Conservation (phyloP, 2,329 filamentous ascomycete genomes). For the Seiridium cupressi region DNA sequence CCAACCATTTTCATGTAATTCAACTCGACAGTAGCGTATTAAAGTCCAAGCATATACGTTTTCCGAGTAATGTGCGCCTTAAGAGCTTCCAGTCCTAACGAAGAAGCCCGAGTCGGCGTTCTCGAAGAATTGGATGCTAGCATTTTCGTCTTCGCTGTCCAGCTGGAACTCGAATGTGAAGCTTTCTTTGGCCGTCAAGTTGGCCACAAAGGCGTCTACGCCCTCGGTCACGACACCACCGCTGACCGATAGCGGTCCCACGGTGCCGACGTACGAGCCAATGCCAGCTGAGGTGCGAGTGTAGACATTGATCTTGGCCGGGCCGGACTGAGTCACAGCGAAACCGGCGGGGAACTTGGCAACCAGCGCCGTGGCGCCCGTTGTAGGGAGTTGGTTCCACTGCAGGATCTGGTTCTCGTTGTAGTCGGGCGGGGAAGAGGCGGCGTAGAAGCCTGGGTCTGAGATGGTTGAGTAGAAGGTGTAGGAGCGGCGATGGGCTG, state of each 20-base stretch:
- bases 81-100: not conserved
- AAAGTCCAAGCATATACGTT: too few species aligned
- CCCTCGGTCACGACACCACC: not conserved
- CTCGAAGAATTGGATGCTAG: slow-evolving; percentile 3
- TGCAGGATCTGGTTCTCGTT: slow-evolving; percentile 6
- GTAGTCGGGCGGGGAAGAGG: not conserved
- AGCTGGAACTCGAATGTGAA: not conserved
- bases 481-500: not conserved
- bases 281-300: not conserved
- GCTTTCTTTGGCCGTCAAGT: not conserved
- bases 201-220: not conserved
- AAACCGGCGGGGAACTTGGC: slow-evolving; percentile 3
- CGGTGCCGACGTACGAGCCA: not conserved
- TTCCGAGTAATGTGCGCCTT: not conserved
- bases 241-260: not conserved
- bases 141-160: not conserved
- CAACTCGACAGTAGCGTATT: too few species aligned
- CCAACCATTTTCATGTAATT: too few species aligned
- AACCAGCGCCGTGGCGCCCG: not conserved
- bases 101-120: not conserved
- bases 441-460: slow-evolving; percentile 5
- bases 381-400: not conserved
- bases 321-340: not conserved
- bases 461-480: slow-evolving; percentile 1
- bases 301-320: slow-evolving; percentile 3